These are phyloP conservation scores for Scheffersomyces illinoinensis DNA, from an alignment of 1,139 yeast genomes.

Conservation along the genomic window DNA sequence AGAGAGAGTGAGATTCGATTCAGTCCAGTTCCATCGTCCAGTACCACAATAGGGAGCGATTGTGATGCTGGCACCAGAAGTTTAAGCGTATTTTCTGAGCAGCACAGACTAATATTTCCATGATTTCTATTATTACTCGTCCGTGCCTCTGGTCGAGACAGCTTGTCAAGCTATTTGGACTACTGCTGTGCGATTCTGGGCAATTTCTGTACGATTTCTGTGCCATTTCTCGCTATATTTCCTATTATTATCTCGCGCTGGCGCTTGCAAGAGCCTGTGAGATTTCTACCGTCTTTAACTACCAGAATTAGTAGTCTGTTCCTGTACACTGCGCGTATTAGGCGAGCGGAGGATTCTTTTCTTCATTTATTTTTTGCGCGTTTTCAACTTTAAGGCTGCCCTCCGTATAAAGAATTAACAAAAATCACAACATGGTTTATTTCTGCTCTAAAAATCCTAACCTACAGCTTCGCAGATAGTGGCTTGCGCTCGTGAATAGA, in stretches of 20 bases:
- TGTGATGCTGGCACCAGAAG: background rate
- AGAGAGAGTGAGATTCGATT: background rate
- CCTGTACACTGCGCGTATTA: background rate
- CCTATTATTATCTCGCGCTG: background rate
- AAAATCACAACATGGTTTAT: background rate
- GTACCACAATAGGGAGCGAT: background rate
- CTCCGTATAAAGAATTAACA: background rate
- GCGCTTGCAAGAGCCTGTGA: background rate
- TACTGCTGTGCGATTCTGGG: background rate
- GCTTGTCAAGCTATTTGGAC: background rate
- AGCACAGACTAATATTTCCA: background rate
- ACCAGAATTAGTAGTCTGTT: background rate
- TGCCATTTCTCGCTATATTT: background rate
- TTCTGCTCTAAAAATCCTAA: background rate
- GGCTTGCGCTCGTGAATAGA: background rate
- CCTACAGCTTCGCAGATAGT: background rate
- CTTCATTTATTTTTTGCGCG: background rate
- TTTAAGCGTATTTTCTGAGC: background rate
- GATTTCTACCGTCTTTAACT: background rate
- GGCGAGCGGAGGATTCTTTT: background rate
- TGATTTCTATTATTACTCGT: background rate
- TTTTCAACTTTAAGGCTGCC: background rate
- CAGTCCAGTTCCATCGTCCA: background rate
- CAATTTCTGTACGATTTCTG: background rate
- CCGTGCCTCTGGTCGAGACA: background rate